Percentiles rank a stretch among this genome's conserved stretches.
Conservation (phyloP, 257 asterid genomes). For the Capsicum chinense region DNA sequence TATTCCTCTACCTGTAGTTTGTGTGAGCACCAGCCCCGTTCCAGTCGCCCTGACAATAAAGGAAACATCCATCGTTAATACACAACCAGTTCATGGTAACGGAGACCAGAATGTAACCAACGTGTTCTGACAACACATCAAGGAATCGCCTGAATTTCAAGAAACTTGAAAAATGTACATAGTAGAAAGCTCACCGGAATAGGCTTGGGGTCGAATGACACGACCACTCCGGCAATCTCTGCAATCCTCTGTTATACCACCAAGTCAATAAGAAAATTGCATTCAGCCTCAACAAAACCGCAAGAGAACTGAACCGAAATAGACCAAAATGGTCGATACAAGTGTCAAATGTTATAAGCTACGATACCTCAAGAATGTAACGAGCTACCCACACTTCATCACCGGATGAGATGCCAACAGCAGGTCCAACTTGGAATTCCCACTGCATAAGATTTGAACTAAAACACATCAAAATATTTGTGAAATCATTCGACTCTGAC, state of each 20-base stretch:
- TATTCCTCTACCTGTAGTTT: constrained; percentile 69
- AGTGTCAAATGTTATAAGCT: neutral
- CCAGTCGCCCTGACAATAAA: constrained; percentile 80
- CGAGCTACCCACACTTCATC: constrained; percentile 97
- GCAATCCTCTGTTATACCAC: constrained; percentile 74
- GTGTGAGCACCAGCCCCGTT: constrained; percentile 98
- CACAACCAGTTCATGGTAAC: neutral
- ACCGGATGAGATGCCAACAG: constrained; percentile 88
- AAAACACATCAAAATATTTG: neutral
- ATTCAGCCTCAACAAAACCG: neutral
- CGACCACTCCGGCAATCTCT: constrained; percentile 85
- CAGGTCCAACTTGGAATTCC: constrained; percentile 98
- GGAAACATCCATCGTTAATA: neutral
- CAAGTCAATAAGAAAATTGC: neutral
- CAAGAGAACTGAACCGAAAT: neutral
- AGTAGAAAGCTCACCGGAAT: constrained; percentile 53
- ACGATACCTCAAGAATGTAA: constrained; percentile 79
- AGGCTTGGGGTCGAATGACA: constrained; percentile 93
- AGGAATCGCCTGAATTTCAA: neutral
- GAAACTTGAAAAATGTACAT: neutral
- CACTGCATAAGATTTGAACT: constrained; percentile 46
- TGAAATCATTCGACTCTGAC: neutral
- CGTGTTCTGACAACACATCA: neutral
- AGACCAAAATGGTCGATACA: neutral
- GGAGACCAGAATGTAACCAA: neutral